Evolutionary conservation across 2,329 filamentous ascomycete genomes (phyloP).

Genomic region (Curvularia verruculosa): DNA sequence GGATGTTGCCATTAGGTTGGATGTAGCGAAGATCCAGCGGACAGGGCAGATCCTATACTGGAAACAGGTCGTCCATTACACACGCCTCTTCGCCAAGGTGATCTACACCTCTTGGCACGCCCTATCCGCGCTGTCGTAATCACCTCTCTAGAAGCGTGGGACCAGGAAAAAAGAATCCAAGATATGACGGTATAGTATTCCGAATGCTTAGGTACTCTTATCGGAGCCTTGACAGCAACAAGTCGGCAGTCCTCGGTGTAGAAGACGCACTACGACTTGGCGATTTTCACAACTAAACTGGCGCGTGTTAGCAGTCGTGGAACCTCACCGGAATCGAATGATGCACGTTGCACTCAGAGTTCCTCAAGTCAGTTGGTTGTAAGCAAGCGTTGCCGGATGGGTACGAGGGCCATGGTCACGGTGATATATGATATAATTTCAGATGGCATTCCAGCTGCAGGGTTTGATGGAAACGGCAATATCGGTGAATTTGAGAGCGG

Average conservation of each 20-base stretch:
- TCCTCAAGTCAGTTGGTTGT: neutral
- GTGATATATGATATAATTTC: neutral
- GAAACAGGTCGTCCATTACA: conserved; percentile 13
- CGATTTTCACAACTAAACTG: neutral
- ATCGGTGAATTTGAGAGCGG: neutral
- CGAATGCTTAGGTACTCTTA: conserved; percentile 3
- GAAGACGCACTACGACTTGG: conserved; percentile 8
- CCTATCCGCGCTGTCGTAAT: conserved; percentile 16
- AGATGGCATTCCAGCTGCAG: neutral
- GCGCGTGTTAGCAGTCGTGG: neutral
- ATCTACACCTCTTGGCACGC: conserved; percentile 28
- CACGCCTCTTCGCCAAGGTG: conserved; percentile 27
- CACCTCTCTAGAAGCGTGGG: conserved; percentile 4
- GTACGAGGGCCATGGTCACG: neutral
- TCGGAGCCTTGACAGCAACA: conserved; percentile 22
- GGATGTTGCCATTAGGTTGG: conserved; percentile 4
- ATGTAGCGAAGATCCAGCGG: conserved; percentile 7
- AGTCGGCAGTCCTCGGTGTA: conserved; percentile 16
- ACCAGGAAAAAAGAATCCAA: conserved; percentile 4
- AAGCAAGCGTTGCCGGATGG: neutral
- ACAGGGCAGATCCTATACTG: conserved; percentile 22
- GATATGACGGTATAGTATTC: conserved; percentile 2
- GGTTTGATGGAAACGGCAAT: neutral
- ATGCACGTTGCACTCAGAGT: neutral
- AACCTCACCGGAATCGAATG: no score